These are phyloP conservation scores for Metroxylon sagu DNA, from an alignment of 176 grass and related monocot genomes.

Conservation along the genomic window DNA sequence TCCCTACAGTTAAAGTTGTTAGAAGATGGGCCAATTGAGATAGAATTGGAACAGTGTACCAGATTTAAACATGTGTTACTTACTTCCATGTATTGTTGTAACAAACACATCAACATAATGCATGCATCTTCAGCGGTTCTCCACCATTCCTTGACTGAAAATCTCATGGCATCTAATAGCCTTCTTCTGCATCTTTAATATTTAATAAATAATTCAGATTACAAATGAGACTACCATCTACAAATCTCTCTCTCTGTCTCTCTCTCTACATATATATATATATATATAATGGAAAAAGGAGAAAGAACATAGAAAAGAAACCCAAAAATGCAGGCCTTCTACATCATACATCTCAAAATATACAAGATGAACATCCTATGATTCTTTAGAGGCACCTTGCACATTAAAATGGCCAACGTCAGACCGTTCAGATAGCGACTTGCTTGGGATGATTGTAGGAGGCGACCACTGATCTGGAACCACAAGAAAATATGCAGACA, in stretches of 20 bases:
- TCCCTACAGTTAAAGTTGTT: too few species aligned
- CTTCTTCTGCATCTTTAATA: not conserved
- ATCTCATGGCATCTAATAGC: not conserved
- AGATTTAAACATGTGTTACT: too few species aligned
- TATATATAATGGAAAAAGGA: not conserved
- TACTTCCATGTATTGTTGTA: too few species aligned
- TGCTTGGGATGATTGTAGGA: constrained; percentile 39
- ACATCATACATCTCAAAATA: constrained; percentile 4
- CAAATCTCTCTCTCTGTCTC: not conserved
- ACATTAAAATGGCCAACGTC: constrained; percentile 35
- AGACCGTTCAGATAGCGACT: constrained; percentile 12
- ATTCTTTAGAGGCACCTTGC: constrained; percentile 31
- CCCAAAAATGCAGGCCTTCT: constrained; percentile 8
- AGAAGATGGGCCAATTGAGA: too few species aligned
- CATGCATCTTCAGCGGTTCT: not conserved
- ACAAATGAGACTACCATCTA: not conserved
- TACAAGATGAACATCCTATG: not conserved
- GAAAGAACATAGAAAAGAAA: not conserved
- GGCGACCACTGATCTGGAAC: constrained; percentile 95
- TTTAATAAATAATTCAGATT: not conserved
- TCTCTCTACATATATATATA: not conserved
- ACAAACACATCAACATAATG: not conserved
- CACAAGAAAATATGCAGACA: constrained; percentile 95
- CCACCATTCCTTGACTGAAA: not conserved
- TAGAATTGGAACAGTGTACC: too few species aligned